Percentiles rank a stretch among this genome's conserved stretches.
Conservation (phyloP, 768 basidiomycete species). For the Vararia minispora region DNA sequence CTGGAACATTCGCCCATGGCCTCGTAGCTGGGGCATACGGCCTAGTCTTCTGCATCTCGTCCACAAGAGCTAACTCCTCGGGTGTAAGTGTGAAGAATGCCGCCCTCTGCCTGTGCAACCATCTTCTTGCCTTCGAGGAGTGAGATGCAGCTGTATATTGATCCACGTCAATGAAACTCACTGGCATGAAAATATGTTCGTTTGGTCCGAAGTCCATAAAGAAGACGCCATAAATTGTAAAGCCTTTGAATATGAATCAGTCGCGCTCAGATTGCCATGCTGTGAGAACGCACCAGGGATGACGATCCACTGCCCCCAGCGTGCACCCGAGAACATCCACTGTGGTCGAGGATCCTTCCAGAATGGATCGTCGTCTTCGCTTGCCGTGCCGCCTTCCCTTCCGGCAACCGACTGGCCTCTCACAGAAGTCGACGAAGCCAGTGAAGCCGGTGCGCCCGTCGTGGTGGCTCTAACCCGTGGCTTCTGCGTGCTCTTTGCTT, state of each 20-base stretch:
- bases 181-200: conserved; percentile 18
- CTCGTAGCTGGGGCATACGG: neutral
- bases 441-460: no score
- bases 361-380: conserved; percentile 6
- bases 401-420: no score
- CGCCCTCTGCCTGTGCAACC: conserved; percentile 37
- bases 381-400: neutral
- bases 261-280: no score
- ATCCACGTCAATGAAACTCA: conserved; percentile 2
- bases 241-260: conserved; percentile 6
- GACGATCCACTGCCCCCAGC: conserved; percentile 6
- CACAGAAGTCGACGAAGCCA: no score
- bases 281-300: conserved; percentile 9
- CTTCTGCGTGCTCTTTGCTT: no score
- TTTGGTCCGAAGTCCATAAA: conserved; percentile 15
- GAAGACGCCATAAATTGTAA: conserved; percentile 14
- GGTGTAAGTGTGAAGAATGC: conserved; percentile 49
- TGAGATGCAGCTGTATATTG: conserved; percentile 4
- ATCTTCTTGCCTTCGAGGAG: conserved; percentile 39
- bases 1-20: neutral
- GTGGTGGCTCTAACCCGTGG: no score
- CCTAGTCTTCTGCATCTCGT: conserved; percentile 5
- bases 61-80: conserved; percentile 35
- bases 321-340: conserved; percentile 36
- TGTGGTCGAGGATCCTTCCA: conserved; percentile 54